Conservation (phyloP, 805 yeast genomes). For the Candida succiphila region DNA sequence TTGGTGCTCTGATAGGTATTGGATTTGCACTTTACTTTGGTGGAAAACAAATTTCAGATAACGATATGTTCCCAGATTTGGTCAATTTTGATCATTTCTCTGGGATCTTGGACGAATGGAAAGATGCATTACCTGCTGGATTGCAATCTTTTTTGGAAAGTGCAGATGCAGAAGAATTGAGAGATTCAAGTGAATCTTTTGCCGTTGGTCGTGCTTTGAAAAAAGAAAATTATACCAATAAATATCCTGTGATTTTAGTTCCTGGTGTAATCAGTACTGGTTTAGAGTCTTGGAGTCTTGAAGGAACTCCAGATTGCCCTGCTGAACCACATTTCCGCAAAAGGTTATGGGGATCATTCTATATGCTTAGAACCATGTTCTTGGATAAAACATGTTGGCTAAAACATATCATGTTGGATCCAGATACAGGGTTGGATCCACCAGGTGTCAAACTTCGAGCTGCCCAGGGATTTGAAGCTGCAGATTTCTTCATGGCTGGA, state of each 20-base stretch:
- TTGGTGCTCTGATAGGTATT: conserved; percentile 71
- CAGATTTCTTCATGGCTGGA: conserved; percentile 94
- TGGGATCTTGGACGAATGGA: conserved; percentile 63
- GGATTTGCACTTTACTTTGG: conserved; percentile 55
- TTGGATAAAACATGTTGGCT: conserved; percentile 92
- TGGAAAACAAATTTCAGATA: conserved; percentile 26
- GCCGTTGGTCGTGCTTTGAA: conserved; percentile 71
- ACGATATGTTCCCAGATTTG: conserved; percentile 35
- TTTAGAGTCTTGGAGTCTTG: conserved; percentile 84
- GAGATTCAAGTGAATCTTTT: conserved; percentile 69
- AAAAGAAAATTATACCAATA: conserved; percentile 36
- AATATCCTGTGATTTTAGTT: conserved; percentile 80
- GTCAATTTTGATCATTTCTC: conserved; percentile 46
- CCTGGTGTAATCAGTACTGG: conserved; percentile 98
- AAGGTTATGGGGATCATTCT: conserved; percentile 94
- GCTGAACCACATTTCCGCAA: conserved; percentile 79
- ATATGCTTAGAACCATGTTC: conserved; percentile 88
- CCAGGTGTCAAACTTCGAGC: conserved; percentile 73
- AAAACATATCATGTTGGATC: conserved; percentile 80
- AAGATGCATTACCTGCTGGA: conserved; percentile 58
- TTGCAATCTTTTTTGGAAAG: conserved; percentile 51
- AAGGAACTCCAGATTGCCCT: conserved; percentile 72
- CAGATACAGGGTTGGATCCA: conserved; percentile 90
- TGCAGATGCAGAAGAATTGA: conserved; percentile 34
- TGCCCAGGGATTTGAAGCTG: conserved; percentile 93